These are phyloP conservation scores for Stephania japonica DNA, from an alignment of 164 flowering plant species.

Conservation along the genomic window DNA sequence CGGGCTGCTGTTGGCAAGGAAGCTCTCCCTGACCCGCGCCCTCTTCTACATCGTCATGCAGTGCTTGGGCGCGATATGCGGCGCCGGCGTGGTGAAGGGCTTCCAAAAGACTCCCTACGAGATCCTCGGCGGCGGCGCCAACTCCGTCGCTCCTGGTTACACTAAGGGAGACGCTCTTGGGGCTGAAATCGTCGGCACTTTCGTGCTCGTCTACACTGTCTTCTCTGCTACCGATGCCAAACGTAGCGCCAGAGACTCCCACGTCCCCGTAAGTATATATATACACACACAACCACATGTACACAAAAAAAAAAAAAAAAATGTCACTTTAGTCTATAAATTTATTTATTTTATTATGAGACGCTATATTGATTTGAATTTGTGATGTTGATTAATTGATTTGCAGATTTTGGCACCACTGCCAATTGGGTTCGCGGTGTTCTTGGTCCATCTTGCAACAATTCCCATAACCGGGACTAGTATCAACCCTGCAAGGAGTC, in stretches of 20 bases:
- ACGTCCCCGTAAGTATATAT: slow-evolving; percentile 57
- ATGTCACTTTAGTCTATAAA: no score
- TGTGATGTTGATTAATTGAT: not conserved
- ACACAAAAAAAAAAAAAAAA: no score
- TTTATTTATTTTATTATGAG: no score
- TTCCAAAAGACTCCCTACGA: slow-evolving; percentile 28
- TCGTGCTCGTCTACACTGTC: slow-evolving; percentile 81
- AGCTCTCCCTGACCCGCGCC: slow-evolving; percentile 67
- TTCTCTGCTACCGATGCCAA: slow-evolving; percentile 93
- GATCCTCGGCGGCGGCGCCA: slow-evolving; percentile 59
- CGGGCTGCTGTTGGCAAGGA: slow-evolving; percentile 72
- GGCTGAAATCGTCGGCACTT: slow-evolving; percentile 82
- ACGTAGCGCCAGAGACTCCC: slow-evolving; percentile 84
- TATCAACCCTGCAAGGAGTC: slow-evolving; percentile 86
- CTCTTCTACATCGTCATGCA: slow-evolving; percentile 82
- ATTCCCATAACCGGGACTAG: slow-evolving; percentile 85
- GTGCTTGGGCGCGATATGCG: slow-evolving; percentile 76
- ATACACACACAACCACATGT: no score
- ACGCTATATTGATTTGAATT: no score
- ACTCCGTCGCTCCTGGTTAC: slow-evolving; percentile 52
- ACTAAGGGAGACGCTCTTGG: slow-evolving; percentile 78
- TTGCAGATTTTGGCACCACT: slow-evolving; percentile 72
- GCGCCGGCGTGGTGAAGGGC: slow-evolving; percentile 84
- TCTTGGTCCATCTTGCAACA: slow-evolving; percentile 79
- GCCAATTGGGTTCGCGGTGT: slow-evolving; percentile 82